Conservation (phyloP, 768 basidiomycete genomes). For the Lactarius indigo region DNA sequence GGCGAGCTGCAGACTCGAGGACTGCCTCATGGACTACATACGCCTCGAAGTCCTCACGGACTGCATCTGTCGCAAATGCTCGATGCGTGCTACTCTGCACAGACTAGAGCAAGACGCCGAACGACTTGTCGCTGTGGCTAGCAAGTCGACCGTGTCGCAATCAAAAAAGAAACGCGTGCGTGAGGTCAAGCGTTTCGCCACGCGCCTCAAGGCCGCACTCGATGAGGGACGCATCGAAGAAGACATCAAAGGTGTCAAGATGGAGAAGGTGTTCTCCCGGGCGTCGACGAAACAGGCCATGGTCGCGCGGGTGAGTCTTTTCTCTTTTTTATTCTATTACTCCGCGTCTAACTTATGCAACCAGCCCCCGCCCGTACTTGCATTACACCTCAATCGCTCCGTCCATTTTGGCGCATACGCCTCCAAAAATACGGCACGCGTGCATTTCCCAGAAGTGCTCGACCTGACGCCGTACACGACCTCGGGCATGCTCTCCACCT, state of each 20-base stretch:
- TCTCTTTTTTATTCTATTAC: neutral
- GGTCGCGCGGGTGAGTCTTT: conserved; percentile 72
- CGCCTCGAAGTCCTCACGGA: conserved; percentile 84
- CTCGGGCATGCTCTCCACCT: conserved; percentile 67
- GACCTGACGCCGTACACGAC: conserved; percentile 89
- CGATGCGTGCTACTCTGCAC: conserved; percentile 70
- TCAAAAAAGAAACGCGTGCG: conserved; percentile 76
- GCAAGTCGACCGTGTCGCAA: conserved; percentile 45
- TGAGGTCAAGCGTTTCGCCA: conserved; percentile 65
- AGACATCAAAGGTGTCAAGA: conserved; percentile 72
- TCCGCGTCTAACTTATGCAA: neutral
- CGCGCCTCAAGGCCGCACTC: conserved; percentile 57
- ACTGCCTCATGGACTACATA: conserved; percentile 86
- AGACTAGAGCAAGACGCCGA: conserved; percentile 62
- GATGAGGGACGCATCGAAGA: conserved; percentile 79
- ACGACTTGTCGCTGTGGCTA: conserved; percentile 39
- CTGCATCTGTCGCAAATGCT: conserved; percentile 90
- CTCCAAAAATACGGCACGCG: conserved; percentile 78
- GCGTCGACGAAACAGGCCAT: conserved; percentile 89
- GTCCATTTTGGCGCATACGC: conserved; percentile 73
- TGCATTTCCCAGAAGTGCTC: conserved; percentile 82
- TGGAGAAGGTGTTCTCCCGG: conserved; percentile 72
- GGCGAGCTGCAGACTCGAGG: conserved; percentile 69
- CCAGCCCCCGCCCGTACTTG: conserved; percentile 82
- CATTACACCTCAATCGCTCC: conserved; percentile 89